A percentile compares a stretch with the other conserved stretches of the same genome.
phyloP scores from a whole-genome alignment of 139 green algal species.

The Chlamydomonas sphaeroides region DNA sequence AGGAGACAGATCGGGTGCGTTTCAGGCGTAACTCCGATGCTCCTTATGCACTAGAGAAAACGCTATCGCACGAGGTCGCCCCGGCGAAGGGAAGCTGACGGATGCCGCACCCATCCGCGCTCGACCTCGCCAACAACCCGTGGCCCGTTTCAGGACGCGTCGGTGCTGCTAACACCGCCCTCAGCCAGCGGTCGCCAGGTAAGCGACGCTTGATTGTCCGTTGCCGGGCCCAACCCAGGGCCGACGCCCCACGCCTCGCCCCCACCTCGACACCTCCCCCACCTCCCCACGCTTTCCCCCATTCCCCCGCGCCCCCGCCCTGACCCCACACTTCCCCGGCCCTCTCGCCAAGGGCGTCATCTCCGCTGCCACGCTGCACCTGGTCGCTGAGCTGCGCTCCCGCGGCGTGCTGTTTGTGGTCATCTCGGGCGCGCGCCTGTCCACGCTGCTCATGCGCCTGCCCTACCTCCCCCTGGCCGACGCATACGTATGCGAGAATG shows the following conservation, averaged over 20 bases:
- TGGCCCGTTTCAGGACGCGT: conserved; percentile 41
- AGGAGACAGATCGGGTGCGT: conserved; percentile 15
- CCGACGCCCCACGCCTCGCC: neutral
- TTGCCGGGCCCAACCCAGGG: too few relatives aligned
- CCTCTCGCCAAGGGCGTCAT: conserved; percentile 48
- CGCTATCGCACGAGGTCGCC: too few relatives aligned
- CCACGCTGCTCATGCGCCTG: conserved; percentile 82
- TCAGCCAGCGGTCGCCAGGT: conserved; percentile 65
- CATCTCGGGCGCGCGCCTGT: conserved; percentile 67
- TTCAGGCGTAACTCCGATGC: neutral
- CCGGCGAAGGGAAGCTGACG: neutral
- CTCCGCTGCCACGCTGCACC: conserved; percentile 45
- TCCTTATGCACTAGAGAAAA: neutral
- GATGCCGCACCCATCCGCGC: too few relatives aligned
- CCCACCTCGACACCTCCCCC: too few relatives aligned
- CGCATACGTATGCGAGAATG: conserved; percentile 82
- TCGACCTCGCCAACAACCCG: neutral
- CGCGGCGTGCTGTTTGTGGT: conserved; percentile 54
- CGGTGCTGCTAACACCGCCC: conserved; percentile 61
- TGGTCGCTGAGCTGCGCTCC: conserved; percentile 49
- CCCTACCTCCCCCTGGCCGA: conserved; percentile 80
- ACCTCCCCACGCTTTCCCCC: neutral
- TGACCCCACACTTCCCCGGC: neutral
- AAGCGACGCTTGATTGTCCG: neutral
- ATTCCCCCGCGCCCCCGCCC: neutral